Conservation (phyloP, 805 yeast genomes). For the Candida golubevii region DNA sequence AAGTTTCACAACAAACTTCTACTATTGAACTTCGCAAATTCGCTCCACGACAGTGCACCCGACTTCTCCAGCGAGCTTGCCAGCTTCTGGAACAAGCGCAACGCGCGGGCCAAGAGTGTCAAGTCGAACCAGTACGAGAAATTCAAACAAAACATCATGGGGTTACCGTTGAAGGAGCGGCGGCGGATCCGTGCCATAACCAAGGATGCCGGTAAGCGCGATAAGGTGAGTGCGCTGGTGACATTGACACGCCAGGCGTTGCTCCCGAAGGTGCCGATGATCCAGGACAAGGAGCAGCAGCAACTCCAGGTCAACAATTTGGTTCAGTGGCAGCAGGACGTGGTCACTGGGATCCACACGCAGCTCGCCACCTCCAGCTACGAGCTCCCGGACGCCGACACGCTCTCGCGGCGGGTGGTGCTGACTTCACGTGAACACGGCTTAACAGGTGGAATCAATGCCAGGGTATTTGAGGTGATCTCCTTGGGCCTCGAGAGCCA, state of each 20-base stretch:
- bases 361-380: conserved; percentile 73
- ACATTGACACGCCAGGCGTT: conserved; percentile 67
- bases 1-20: conserved; percentile 80
- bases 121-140: conserved; percentile 72
- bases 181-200: conserved; percentile 79
- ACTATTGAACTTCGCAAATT: conserved; percentile 77
- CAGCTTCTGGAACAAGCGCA: conserved; percentile 46
- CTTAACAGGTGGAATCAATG: conserved; percentile 70
- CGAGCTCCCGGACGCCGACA: conserved; percentile 78
- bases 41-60: conserved; percentile 66
- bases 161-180: conserved; percentile 79
- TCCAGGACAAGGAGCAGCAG: conserved; percentile 45
- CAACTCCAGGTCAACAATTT: conserved; percentile 47
- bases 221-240: conserved; percentile 64
- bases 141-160: conserved; percentile 80
- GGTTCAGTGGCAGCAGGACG: conserved; percentile 88
- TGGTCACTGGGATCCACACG: conserved; percentile 76
- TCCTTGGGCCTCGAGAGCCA: conserved; percentile 80
- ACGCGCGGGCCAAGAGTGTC: conserved; percentile 38
- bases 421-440: conserved; percentile 91
- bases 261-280: conserved; percentile 82
- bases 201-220: conserved; percentile 75
- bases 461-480: conserved; percentile 74
- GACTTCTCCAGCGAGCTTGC: conserved; percentile 46
- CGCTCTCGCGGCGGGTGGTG: conserved; percentile 60